Conservation (phyloP, 2,329 filamentous ascomycete species). For the Ascomycota sp. region DNA sequence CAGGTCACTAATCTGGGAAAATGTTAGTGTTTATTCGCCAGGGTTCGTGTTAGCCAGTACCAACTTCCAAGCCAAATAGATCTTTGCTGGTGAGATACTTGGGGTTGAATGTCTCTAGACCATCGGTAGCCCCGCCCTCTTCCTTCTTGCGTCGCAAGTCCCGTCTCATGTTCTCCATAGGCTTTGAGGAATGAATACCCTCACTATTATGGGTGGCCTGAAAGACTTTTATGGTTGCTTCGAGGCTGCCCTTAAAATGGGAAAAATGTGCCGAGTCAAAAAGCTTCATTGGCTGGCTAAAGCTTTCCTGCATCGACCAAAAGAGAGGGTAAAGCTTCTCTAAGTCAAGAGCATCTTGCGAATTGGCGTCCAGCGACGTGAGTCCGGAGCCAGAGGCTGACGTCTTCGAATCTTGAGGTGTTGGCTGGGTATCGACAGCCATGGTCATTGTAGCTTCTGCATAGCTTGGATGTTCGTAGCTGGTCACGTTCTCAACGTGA, state of each 20-base stretch:
- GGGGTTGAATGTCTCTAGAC: slow-evolving; percentile 50
- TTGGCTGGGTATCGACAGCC: slow-evolving; percentile 40
- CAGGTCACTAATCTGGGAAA: slow-evolving; percentile 59
- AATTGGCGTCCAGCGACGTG: slow-evolving; percentile 19
- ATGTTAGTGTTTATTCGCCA: not conserved
- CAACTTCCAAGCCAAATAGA: slow-evolving; percentile 81
- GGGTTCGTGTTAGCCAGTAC: slow-evolving; percentile 3
- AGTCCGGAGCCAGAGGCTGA: slow-evolving; percentile 16
- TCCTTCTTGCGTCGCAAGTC: slow-evolving; percentile 52
- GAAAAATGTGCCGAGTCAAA: slow-evolving; percentile 53
- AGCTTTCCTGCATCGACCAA: slow-evolving; percentile 81
- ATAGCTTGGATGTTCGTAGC: slow-evolving; percentile 35
- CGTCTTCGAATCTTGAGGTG: slow-evolving; percentile 11
- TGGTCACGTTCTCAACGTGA: slow-evolving; percentile 84
- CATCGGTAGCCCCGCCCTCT: slow-evolving; percentile 29
- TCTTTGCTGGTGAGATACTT: slow-evolving; percentile 97
- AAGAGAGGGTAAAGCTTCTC: slow-evolving; percentile 74
- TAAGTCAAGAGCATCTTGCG: slow-evolving; percentile 37
- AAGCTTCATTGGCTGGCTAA: slow-evolving; percentile 71
- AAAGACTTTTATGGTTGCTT: slow-evolving; percentile 40
- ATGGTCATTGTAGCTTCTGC: slow-evolving; percentile 22
- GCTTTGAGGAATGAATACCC: slow-evolving; percentile 25
- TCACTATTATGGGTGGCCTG: slow-evolving; percentile 28
- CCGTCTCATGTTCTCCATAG: slow-evolving; percentile 40
- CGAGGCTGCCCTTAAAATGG: slow-evolving; percentile 64